Conservation (phyloP, 2,329 filamentous ascomycete genomes). For the Monosporascus sp. region DNA sequence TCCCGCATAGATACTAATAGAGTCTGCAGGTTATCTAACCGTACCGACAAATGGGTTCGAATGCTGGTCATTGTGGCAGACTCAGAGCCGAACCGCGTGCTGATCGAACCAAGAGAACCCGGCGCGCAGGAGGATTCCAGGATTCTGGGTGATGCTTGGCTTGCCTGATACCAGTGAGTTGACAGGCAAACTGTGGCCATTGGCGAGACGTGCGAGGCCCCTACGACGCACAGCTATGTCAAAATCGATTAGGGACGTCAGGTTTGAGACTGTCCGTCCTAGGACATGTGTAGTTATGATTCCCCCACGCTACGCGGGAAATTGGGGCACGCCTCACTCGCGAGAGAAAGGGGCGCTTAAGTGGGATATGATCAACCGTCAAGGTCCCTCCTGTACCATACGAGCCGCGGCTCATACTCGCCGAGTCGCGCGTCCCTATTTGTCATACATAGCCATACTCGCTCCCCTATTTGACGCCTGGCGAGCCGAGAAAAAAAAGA, state of each 20-base stretch:
- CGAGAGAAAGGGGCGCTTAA: not conserved
- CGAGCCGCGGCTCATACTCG: not conserved
- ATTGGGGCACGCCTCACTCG: not conserved
- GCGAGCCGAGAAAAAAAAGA: too few species aligned
- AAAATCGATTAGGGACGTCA: too few species aligned
- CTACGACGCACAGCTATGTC: too few species aligned
- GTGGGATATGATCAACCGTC: not conserved
- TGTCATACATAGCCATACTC: not conserved
- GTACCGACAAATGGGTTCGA: constrained; percentile 23
- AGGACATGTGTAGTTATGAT: not conserved
- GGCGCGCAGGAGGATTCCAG: constrained; percentile 5
- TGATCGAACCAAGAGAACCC: constrained; percentile 3
- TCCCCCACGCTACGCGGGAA: not conserved
- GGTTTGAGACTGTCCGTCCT: too few species aligned
- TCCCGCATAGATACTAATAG: not conserved
- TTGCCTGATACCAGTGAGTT: constrained; percentile 7
- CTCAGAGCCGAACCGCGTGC: constrained; percentile 20
- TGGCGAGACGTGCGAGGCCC: too few species aligned
- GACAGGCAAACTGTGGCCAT: not conserved
- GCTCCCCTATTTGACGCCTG: not conserved
- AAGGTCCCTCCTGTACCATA: not conserved
- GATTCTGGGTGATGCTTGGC: constrained; percentile 14
- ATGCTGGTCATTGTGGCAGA: constrained; percentile 16
- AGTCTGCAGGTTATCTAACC: constrained; percentile 20
- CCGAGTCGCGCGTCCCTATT: not conserved